These are phyloP conservation scores for Mucor racemosus DNA, from an alignment of 371 early-diverging fungal genomes.

Conservation along the genomic window DNA sequence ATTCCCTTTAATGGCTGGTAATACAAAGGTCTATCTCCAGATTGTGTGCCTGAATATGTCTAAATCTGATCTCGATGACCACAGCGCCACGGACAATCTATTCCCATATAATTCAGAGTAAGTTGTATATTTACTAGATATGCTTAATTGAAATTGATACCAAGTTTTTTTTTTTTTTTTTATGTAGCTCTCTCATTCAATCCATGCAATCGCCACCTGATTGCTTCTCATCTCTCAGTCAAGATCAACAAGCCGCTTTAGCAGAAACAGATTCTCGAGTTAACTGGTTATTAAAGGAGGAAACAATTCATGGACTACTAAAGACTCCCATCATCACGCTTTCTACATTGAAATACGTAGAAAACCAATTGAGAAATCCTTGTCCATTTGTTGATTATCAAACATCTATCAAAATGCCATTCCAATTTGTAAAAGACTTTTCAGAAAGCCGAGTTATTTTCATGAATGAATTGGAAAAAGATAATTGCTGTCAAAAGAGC, in stretches of 20 bases:
- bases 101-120: not conserved
- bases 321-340: slow-evolving; percentile 51
- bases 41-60: slow-evolving; percentile 68
- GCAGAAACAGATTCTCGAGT: slow-evolving; percentile 63
- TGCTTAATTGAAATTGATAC: not conserved
- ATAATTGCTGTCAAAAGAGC: slow-evolving; percentile 20
- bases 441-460: slow-evolving; percentile 52
- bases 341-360: slow-evolving; percentile 60
- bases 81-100: slow-evolving; percentile 14
- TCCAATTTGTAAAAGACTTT: slow-evolving; percentile 59
- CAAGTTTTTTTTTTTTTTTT: too few relatives aligned
- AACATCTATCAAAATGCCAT: slow-evolving; percentile 56
- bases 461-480: slow-evolving; percentile 61
- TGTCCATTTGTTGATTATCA: slow-evolving; percentile 58
- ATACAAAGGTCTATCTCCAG: slow-evolving; percentile 63
- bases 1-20: slow-evolving; percentile 61
- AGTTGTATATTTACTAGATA: not conserved
- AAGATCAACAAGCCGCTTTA: slow-evolving; percentile 66
- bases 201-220: slow-evolving; percentile 47
- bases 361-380: slow-evolving; percentile 51
- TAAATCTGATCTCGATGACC: slow-evolving; percentile 19
- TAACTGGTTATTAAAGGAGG: slow-evolving; percentile 70
- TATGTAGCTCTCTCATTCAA: slow-evolving; percentile 27
- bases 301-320: slow-evolving; percentile 73
- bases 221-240: slow-evolving; percentile 49